phyloP scores from a whole-genome alignment of 345 rosid genomes.

The Streptanthus diversifolius region DNA sequence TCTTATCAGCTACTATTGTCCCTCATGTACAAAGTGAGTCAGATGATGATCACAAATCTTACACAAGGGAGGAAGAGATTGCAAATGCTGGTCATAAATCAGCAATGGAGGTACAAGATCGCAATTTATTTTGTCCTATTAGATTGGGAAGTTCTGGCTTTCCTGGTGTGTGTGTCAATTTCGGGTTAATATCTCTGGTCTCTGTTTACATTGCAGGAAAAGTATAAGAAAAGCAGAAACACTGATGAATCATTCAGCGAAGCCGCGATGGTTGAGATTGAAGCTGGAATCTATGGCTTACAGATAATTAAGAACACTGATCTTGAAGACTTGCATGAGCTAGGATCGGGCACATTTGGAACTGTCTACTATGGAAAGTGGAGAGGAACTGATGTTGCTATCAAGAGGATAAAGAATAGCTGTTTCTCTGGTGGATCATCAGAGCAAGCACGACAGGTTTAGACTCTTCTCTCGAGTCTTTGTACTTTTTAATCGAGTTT shows the following conservation, averaged over 20 bases:
- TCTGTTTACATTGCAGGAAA: conserved; percentile 39
- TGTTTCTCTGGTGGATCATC: conserved; percentile 77
- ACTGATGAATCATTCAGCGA: conserved; percentile 49
- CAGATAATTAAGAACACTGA: conserved; percentile 82
- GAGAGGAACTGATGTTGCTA: conserved; percentile 97
- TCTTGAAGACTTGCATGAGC: conserved; percentile 76
- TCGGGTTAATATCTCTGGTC: conserved; percentile 2
- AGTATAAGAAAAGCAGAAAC: conserved; percentile 34
- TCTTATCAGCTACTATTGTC: conserved; percentile 35
- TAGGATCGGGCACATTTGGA: conserved; percentile 94
- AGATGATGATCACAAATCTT: conserved; percentile 35
- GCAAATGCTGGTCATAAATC: conserved; percentile 37
- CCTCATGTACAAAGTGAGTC: conserved; percentile 46
- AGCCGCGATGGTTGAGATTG: conserved; percentile 64
- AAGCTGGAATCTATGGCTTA: conserved; percentile 71
- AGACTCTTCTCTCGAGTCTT: neutral
- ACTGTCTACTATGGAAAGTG: conserved; percentile 88
- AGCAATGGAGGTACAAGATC: conserved; percentile 45
- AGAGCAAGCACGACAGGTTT: conserved; percentile 78
- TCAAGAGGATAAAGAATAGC: conserved; percentile 81
- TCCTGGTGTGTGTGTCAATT: neutral
- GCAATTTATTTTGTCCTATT: neutral
- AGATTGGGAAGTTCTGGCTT: neutral
- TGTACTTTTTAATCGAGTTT: neutral
- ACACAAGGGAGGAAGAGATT: conserved; percentile 32